Percentiles rank a stretch among this genome's conserved stretches.
Evolutionary conservation across 169 alveolate species (phyloP).

Genomic region (Theileria sp.): DNA sequence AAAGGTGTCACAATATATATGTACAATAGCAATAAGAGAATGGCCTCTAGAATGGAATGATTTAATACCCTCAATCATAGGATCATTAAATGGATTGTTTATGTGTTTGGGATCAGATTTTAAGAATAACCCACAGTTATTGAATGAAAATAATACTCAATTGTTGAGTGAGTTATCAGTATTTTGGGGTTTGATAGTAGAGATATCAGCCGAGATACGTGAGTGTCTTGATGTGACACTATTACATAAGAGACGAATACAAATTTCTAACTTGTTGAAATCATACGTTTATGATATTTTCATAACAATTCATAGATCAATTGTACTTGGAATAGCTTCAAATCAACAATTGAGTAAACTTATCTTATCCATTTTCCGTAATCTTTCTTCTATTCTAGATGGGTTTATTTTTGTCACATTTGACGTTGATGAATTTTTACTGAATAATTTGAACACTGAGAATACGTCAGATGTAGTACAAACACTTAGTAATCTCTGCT

Average conservation of each 20-base stretch:
- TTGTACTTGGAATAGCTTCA: slow-evolving; percentile 48
- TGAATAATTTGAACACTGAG: slow-evolving; percentile 12
- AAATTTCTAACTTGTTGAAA: slow-evolving; percentile 35
- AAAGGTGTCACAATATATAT: slow-evolving; percentile 51
- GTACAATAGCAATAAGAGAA: slow-evolving; percentile 62
- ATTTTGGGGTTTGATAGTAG: slow-evolving; percentile 52
- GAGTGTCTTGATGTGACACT: slow-evolving; percentile 58
- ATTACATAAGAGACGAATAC: slow-evolving; percentile 49
- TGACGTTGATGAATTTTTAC: slow-evolving; percentile 59
- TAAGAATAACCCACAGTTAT: slow-evolving; percentile 29
- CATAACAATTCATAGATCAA: slow-evolving; percentile 46
- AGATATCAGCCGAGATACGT: slow-evolving; percentile 42
- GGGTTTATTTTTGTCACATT: slow-evolving; percentile 58
- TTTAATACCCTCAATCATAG: slow-evolving; percentile 41
- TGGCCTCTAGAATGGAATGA: slow-evolving; percentile 61
- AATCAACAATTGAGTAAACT: slow-evolving; percentile 35
- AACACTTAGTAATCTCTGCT: slow-evolving; percentile 50
- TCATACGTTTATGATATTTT: slow-evolving; percentile 50
- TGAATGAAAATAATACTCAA: slow-evolving; percentile 47
- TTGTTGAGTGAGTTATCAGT: slow-evolving; percentile 46
- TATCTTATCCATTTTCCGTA: slow-evolving; percentile 48
- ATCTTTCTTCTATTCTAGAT: slow-evolving; percentile 54
- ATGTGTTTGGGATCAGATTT: slow-evolving; percentile 25
- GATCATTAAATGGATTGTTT: slow-evolving; percentile 43
- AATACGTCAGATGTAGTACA: slow-evolving; percentile 56